These are phyloP conservation scores for Cucurbita argyrosperma DNA, from an alignment of 306 rosid genomes.

Conservation along the genomic window DNA sequence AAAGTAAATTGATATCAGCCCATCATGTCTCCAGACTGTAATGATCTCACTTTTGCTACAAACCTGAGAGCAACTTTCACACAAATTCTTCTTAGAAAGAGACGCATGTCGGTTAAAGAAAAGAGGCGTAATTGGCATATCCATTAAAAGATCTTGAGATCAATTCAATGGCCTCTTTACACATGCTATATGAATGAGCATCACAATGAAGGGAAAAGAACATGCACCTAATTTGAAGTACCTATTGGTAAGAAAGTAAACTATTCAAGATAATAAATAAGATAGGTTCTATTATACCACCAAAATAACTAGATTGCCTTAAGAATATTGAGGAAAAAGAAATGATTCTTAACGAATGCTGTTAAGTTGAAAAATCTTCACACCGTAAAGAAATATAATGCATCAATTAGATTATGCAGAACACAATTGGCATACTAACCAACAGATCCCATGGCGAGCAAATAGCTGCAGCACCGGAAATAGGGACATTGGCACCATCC, in stretches of 20 bases:
- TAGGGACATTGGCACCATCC: constrained; percentile 70
- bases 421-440: constrained; percentile 36
- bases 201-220: background rate
- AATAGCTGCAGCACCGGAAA: constrained; percentile 82
- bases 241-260: background rate
- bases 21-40: background rate
- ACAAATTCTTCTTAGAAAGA: too few species aligned
- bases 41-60: background rate
- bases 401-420: background rate
- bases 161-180: background rate
- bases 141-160: background rate
- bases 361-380: background rate
- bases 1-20: background rate
- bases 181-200: background rate
- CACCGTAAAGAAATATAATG: background rate
- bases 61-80: background rate
- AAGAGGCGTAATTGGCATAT: background rate
- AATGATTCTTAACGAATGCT: background rate
- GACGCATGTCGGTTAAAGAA: background rate
- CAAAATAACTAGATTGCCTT: background rate
- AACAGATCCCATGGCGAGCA: constrained; percentile 95
- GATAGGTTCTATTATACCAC: background rate
- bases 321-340: background rate
- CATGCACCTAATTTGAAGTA: background rate
- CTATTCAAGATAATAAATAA: background rate